Base-by-base conservation (phyloP, 257 asterid species). In the Capsicum chinense region DNA sequence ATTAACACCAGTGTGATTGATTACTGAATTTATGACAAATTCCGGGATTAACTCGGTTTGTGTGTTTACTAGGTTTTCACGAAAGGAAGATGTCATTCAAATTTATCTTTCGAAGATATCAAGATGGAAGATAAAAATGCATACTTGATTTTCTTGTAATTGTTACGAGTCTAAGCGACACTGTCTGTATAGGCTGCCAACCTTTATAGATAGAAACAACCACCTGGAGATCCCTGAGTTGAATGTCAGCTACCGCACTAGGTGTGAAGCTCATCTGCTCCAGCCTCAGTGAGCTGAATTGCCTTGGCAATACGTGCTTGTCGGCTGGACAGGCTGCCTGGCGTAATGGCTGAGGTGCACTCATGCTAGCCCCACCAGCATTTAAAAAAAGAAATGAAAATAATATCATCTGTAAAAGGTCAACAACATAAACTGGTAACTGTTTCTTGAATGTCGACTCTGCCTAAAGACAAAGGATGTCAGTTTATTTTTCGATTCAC, bases 251-350 rank as follows among this genome's bases (percentile, higher is more conserved):
- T 74, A 21, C 11, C n/a, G 12, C n/a, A 54, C 63, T 76, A 52
- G 81, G 81, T 26, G 81, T 54, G 63, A 26, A 73, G 81, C 50
- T 54, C 81, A 78, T 78, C 64, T 78, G 48, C 81, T 52, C 63
- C 81, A 52, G 63, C 48, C 81, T 76, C 52, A 26, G 81, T 76
- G 19, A 76, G 42, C 44, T 21, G 81, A 21, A 50, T 76, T 54
- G 37, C 62, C 81, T 76, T 76, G 81, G 81, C 42, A 76, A 52
- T 76, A 50, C 19, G 62, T 76, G 19, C 42, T 76, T 76, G 81
- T 21, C 7, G 21, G 47, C 62, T 52, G 19, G 62, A 76, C 81
- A 52, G 60, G 21, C 62, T 52, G 63, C 62, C 62, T 21, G 62
- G 47, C 21, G 21, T 50, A 50, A 19, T 48, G 59, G 42, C 80